Conservation (phyloP, 75 land plant genomes). For the Cupressus sempervirens region DNA sequence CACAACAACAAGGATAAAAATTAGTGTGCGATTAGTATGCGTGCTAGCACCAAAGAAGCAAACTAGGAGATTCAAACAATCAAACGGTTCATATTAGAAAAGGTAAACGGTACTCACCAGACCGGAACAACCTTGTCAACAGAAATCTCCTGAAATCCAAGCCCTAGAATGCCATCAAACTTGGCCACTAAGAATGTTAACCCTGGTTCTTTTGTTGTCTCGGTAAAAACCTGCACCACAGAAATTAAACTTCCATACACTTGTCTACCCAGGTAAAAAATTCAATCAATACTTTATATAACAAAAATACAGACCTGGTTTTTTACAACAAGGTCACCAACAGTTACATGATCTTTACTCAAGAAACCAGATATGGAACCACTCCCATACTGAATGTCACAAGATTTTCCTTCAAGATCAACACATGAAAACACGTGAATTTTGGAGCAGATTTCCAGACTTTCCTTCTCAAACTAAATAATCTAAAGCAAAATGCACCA, state of each 20-base stretch:
- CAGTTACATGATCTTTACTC: conserved; percentile 63
- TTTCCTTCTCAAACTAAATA: background rate
- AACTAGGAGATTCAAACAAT: background rate
- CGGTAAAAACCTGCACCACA: conserved; percentile 64
- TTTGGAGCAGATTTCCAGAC: background rate
- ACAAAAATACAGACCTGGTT: conserved; percentile 41
- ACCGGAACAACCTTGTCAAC: conserved; percentile 67
- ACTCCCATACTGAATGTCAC: conserved; percentile 66
- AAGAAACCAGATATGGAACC: conserved; percentile 74
- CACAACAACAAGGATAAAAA: background rate
- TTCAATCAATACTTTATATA: background rate
- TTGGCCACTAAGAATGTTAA: conserved; percentile 66
- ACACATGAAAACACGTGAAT: background rate
- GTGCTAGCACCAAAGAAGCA: background rate
- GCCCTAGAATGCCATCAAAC: conserved; percentile 94
- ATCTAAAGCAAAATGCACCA: background rate
- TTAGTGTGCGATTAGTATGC: too few species aligned
- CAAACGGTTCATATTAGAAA: background rate
- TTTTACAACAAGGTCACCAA: conserved; percentile 65
- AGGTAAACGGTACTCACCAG: conserved; percentile 43
- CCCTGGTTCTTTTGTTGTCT: conserved; percentile 76
- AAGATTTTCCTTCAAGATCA: conserved; percentile 49
- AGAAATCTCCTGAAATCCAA: conserved; percentile 90
- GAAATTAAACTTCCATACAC: background rate
- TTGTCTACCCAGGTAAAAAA: background rate